Conservation (phyloP, 768 basidiomycete species). For the Stropharia rugosoannulata region DNA sequence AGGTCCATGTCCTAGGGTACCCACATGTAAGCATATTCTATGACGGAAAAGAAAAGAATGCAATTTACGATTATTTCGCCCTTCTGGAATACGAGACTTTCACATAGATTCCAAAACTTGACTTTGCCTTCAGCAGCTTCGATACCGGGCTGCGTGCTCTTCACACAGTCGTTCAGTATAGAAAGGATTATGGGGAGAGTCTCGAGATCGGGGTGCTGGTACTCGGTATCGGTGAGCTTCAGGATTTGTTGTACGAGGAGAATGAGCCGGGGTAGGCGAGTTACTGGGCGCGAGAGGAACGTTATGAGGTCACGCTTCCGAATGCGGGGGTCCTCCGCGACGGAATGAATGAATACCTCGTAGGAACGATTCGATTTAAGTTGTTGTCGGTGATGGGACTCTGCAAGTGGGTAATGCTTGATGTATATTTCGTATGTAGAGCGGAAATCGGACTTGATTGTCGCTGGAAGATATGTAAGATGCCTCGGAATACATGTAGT, state of each 20-base stretch:
- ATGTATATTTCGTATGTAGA: constrained; percentile 78
- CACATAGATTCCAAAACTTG: constrained; percentile 80
- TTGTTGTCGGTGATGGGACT: constrained; percentile 79
- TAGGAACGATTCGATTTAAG: constrained; percentile 68
- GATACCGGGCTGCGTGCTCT: constrained; percentile 88
- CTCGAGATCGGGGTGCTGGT: constrained; percentile 78
- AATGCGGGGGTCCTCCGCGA: constrained; percentile 61
- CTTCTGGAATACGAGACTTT: constrained; percentile 69
- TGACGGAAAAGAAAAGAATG: not conserved
- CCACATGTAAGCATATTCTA: not conserved
- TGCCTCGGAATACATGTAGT: not conserved
- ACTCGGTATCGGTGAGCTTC: constrained; percentile 61
- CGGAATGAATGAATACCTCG: constrained; percentile 61
- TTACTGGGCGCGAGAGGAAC: constrained; percentile 84
- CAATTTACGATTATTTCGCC: constrained; percentile 80
- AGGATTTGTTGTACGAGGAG: constrained; percentile 71
- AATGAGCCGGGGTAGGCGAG: constrained; percentile 79
- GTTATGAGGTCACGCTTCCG: constrained; percentile 78
- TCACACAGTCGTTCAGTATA: constrained; percentile 70
- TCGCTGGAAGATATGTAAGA: constrained; percentile 27
- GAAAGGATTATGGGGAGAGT: constrained; percentile 70
- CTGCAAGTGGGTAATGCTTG: constrained; percentile 85
- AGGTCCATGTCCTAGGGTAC: constrained; percentile 74
- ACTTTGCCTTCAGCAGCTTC: constrained; percentile 90
- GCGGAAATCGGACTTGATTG: constrained; percentile 50